Percentiles rank a stretch among this genome's conserved stretches.
These are phyloP conservation scores for Myochromella boudieri DNA, from an alignment of 768 basidiomycete genomes.

Conservation along the genomic window DNA sequence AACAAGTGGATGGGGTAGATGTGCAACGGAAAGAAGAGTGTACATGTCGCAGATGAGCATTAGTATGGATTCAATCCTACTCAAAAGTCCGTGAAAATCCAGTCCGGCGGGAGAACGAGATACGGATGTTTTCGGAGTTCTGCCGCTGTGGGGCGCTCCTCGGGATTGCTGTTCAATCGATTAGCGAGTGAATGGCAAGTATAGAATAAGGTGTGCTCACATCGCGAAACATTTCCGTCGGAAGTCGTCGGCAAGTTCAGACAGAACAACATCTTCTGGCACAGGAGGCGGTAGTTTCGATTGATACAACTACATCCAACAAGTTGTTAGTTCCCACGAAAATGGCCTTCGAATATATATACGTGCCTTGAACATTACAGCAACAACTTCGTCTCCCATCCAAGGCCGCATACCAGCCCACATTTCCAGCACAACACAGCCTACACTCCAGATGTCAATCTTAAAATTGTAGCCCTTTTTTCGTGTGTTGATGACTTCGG, in stretches of 20 bases:
- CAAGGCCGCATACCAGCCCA: slow-evolving; percentile 96
- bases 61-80: slow-evolving; percentile 35
- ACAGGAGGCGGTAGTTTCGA: slow-evolving; percentile 86
- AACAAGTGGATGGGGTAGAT: slow-evolving; percentile 18
- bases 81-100: slow-evolving; percentile 72
- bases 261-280: slow-evolving; percentile 77
- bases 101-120: slow-evolving; percentile 67
- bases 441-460: slow-evolving; percentile 98
- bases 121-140: slow-evolving; percentile 82
- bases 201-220: slow-evolving; percentile 41
- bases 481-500: slow-evolving; percentile 86
- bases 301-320: slow-evolving; percentile 66
- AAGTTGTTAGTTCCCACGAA: neutral
- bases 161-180: slow-evolving; percentile 60
- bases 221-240: slow-evolving; percentile 86
- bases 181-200: slow-evolving; percentile 4
- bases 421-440: slow-evolving; percentile 99
- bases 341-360: slow-evolving; percentile 5
- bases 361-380: slow-evolving; percentile 91
- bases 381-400: slow-evolving; percentile 85
- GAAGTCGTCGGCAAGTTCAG: slow-evolving; percentile 81
- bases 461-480: slow-evolving; percentile 94
- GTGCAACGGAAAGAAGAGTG: slow-evolving; percentile 22
- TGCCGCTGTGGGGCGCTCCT: slow-evolving; percentile 75
- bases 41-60: slow-evolving; percentile 22